Conservation (phyloP, 139 green algal species). For the Picochlorum sp. region DNA sequence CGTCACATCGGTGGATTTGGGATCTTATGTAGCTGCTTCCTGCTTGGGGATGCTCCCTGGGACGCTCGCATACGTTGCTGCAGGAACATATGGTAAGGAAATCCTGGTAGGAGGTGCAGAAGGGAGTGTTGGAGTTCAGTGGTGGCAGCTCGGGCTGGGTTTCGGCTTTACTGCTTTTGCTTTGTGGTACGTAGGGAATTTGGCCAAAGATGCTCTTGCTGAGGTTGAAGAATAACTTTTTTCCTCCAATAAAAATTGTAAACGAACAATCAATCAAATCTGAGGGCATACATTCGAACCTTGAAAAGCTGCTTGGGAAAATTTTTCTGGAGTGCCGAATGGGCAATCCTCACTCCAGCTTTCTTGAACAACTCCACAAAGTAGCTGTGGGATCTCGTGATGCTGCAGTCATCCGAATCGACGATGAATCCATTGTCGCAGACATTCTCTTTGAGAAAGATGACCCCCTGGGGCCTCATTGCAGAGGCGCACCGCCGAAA, state of each 20-base stretch:
- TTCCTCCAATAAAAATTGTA: no score
- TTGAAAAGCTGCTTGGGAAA: slow-evolving; percentile 32
- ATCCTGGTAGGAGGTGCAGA: slow-evolving; percentile 3
- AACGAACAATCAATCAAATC: not conserved
- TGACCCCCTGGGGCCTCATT: slow-evolving; percentile 67
- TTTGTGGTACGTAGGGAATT: slow-evolving; percentile 55
- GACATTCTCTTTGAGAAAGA: slow-evolving; percentile 96
- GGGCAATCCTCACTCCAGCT: slow-evolving; percentile 15
- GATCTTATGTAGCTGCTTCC: slow-evolving; percentile 67
- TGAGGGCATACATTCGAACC: slow-evolving; percentile 25
- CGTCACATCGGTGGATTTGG: slow-evolving; percentile 75
- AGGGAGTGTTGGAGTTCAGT: not conserved
- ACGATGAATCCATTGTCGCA: slow-evolving; percentile 72
- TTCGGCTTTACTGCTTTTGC: slow-evolving; percentile 44
- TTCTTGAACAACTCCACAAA: slow-evolving; percentile 24
- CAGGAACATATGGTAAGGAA: slow-evolving; percentile 31
- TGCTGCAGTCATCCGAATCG: slow-evolving; percentile 78
- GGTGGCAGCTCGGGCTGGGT: slow-evolving; percentile 49
- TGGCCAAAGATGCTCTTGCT: slow-evolving; percentile 62
- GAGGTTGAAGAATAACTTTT: slow-evolving; percentile 30
- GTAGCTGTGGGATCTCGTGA: slow-evolving; percentile 60
- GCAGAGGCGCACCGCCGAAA: slow-evolving; percentile 49
- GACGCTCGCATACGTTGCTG: slow-evolving; percentile 78
- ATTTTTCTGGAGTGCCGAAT: slow-evolving; percentile 23
- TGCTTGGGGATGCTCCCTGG: slow-evolving; percentile 92